A percentile compares a stretch with the other conserved stretches of the same genome.
Evolutionary conservation across 2,329 filamentous ascomycete genomes (phyloP).

Genomic region (Trichoderma sp.): DNA sequence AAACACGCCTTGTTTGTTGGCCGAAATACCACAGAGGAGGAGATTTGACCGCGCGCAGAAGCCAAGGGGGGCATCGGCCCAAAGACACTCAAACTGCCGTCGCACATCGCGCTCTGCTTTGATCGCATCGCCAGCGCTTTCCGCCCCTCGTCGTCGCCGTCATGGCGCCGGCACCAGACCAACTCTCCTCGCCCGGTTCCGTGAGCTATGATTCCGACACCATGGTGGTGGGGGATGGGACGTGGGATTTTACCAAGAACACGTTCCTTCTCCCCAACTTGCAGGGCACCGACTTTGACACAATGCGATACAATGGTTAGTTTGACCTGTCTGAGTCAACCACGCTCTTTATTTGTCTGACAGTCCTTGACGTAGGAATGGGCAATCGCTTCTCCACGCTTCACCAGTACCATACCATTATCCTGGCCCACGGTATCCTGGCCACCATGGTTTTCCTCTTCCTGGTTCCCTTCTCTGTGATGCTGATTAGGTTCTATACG

Average conservation of each 20-base stretch:
- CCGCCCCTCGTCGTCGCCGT: constrained; percentile 41
- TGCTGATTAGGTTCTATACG: constrained; percentile 70
- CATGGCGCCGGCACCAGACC: constrained; percentile 60
- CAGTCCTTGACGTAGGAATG: constrained; percentile 60
- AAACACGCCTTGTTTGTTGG: not conserved
- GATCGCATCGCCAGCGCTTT: not conserved
- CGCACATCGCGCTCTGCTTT: not conserved
- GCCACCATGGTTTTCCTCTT: constrained; percentile 72
- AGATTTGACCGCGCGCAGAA: not conserved
- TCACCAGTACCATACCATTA: constrained; percentile 66
- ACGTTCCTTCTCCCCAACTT: constrained; percentile 77
- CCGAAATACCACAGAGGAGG: not conserved
- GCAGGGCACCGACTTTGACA: constrained; percentile 72
- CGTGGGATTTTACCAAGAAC: constrained; percentile 76
- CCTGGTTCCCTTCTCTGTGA: constrained; percentile 70
- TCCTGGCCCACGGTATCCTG: constrained; percentile 70
- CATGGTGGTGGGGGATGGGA: constrained; percentile 77
- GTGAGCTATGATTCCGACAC: constrained; percentile 71
- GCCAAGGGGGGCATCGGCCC: not conserved
- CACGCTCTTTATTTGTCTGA: constrained; percentile 15
- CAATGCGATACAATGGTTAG: constrained; percentile 79
- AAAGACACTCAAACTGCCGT: not conserved
- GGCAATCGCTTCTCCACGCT: constrained; percentile 73
- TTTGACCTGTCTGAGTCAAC: not conserved
- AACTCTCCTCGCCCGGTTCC: constrained; percentile 67